Percentiles rank a stretch among this genome's conserved stretches.
Evolutionary conservation across 768 basidiomycete genomes (phyloP).

Genomic region (Lyophyllum shimeji): DNA sequence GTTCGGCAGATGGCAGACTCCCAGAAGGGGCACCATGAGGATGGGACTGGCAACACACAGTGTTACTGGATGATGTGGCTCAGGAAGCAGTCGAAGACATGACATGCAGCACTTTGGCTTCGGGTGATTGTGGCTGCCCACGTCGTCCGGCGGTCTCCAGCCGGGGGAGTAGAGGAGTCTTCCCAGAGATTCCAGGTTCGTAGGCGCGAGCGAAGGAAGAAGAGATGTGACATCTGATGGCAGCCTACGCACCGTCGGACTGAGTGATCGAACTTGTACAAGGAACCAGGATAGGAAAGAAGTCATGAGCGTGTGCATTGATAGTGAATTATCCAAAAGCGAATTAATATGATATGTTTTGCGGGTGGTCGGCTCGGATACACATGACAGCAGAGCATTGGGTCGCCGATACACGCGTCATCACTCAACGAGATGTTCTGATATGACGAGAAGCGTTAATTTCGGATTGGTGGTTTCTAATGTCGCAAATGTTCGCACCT

Average conservation of each 20-base stretch:
- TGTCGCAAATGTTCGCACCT: slow-evolving; percentile 47
- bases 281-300: neutral
- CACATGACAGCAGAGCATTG: neutral
- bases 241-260: neutral
- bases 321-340: neutral
- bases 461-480: slow-evolving; percentile 3
- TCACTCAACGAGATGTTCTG: slow-evolving; percentile 23
- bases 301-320: neutral
- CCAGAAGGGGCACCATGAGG: neutral
- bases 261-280: neutral
- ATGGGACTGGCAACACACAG: too few relatives aligned
- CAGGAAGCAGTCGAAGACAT: neutral
- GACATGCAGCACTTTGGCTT: neutral
- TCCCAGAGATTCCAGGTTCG: too few relatives aligned
- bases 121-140: neutral
- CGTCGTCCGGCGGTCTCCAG: neutral
- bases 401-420: neutral
- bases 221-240: neutral
- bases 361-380: neutral
- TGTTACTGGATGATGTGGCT: too few relatives aligned
- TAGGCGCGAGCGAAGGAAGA: neutral
- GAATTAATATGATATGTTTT: neutral
- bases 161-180: too few relatives aligned
- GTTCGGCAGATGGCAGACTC: neutral
- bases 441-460: neutral